phyloP scores from a whole-genome alignment of 257 asterid species.

The Solanum infundibuliforme region DNA sequence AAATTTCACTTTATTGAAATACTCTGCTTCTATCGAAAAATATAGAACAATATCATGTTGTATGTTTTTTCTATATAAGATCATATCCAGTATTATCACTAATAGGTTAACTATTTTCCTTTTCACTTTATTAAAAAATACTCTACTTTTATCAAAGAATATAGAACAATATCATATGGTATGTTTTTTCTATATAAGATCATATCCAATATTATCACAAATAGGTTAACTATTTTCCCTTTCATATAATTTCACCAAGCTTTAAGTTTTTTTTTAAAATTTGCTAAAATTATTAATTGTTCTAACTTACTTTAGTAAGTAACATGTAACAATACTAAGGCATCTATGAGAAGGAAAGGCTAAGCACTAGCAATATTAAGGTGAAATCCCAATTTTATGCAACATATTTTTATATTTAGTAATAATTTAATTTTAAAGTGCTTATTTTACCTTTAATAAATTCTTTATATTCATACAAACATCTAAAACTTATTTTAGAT shows the following conservation, averaged over 20 bases:
- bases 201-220: background rate
- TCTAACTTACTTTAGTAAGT: background rate
- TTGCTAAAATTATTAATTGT: background rate
- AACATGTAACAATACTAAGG: background rate
- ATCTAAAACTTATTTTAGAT: too few species aligned
- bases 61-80: background rate
- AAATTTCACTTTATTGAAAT: too few species aligned
- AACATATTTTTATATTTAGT: too few species aligned
- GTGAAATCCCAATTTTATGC: background rate
- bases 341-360: background rate
- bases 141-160: background rate
- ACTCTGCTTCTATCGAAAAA: accelerated
- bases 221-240: background rate
- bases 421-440: too few species aligned
- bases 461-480: too few species aligned
- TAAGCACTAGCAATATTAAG: background rate
- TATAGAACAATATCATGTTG: background rate
- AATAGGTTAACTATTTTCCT: background rate
- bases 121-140: background rate
- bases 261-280: background rate
- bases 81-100: background rate
- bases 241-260: background rate
- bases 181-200: background rate
- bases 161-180: background rate
- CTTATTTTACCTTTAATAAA: too few species aligned